Base-by-base conservation (phyloP, 176 grass and related monocot species). In the Oryza glumipatula region DNA sequence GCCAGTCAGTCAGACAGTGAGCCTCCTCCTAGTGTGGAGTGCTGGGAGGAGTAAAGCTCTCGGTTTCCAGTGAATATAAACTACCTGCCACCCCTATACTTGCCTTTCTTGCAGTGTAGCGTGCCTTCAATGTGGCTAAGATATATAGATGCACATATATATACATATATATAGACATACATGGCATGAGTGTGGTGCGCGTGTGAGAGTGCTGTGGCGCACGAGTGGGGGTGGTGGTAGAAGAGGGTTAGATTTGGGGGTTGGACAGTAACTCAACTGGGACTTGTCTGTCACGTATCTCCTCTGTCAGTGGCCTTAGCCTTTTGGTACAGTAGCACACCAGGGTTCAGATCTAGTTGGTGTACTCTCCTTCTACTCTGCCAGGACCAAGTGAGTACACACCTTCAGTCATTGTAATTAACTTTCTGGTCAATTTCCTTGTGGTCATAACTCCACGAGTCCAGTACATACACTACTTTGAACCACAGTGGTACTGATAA, bases 31-130 rank as follows among this genome's bases (percentile, higher is more conserved):
- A 74, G 21, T 14, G 49, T 65, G 58, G 75, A 52, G 76, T 19
- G 67, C 47, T 74, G 74, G 80, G 63, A 74, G 70, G 76, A 87
- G 68, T 73, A 60, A 67, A 24, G 67, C 65, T 46, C 19, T 32
- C 39, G 80, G 66, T 74, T 74, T 65, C 65, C 73, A 64, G 81
- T 90, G 88, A 93, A 87, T 88, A 85, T 85, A 87, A 90, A 76
- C 82, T 77, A 93, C 87, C 69, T n/a, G 54, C 54, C 76, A 41
- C 6, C 65, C 44, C 63, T 88, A 80, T 83, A 88, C 80, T 83
- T 88, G 73, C 58, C 58, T 11, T 22, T 19, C 67, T 35, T 52
- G 46, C 47, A 68, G 78, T 67, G 67, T 76, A 68, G 76, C 30
- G 80, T 87, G 80, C 49, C 75, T 87, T 87, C 74, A 90, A 87